phyloP scores from a whole-genome alignment of 108 stramenopile species.

The Skeletonema tropicum region DNA sequence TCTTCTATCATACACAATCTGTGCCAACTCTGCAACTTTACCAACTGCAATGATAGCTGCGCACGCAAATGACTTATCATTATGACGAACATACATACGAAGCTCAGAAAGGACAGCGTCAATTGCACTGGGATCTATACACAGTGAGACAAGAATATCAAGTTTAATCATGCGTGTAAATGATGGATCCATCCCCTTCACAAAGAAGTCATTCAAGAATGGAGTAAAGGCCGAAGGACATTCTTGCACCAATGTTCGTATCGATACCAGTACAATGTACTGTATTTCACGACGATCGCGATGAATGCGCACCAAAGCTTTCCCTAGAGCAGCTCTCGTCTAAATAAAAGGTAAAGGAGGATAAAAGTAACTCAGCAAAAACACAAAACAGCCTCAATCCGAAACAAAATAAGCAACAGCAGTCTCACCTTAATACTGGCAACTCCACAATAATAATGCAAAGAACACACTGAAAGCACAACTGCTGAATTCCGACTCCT shows the following conservation, averaged over 20 bases:
- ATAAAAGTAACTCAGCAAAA: not conserved
- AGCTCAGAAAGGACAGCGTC: slow-evolving; percentile 92
- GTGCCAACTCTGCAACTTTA: slow-evolving; percentile 80
- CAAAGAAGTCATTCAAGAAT: slow-evolving; percentile 95
- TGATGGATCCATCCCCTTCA: slow-evolving; percentile 91
- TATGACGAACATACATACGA: slow-evolving; percentile 88
- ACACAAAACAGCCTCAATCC: not conserved
- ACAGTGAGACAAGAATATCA: slow-evolving; percentile 90
- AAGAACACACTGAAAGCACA: slow-evolving; percentile 91
- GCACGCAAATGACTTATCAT: slow-evolving; percentile 88
- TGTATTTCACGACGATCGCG: slow-evolving; percentile 95
- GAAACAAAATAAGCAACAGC: not conserved
- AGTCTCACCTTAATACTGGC: slow-evolving; percentile 67
- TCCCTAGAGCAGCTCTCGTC: slow-evolving; percentile 81
- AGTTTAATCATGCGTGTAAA: slow-evolving; percentile 95
- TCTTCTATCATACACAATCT: slow-evolving; percentile 79
- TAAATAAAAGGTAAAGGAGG: slow-evolving; percentile 10
- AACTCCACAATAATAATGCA: slow-evolving; percentile 95
- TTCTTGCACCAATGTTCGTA: slow-evolving; percentile 87
- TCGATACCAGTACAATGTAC: slow-evolving; percentile 94
- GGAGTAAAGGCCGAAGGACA: slow-evolving; percentile 96
- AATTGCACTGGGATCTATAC: slow-evolving; percentile 82
- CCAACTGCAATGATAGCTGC: slow-evolving; percentile 92
- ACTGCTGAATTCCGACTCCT: slow-evolving; percentile 95
- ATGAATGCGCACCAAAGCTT: slow-evolving; percentile 95